Evolutionary conservation across 1,139 yeast genomes (phyloP), one percentile per base, ranked within the genome.

Genomic region (Hanseniaspora uvarum): DNA sequence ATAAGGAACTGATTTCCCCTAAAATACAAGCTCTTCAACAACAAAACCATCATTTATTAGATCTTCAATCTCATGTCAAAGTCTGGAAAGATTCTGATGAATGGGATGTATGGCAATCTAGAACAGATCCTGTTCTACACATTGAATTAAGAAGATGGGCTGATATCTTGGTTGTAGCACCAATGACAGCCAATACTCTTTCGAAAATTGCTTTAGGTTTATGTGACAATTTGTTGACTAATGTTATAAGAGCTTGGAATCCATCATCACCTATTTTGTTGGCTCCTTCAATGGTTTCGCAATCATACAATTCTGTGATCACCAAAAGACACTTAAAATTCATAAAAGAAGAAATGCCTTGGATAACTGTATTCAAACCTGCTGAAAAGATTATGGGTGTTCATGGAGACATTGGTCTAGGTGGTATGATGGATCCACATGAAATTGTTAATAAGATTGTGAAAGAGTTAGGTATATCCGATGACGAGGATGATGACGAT

Each of bases 261-360:
- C 94, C 95, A 1, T 79, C 79, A 56, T 80, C 81, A 56, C 96
- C 96, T 1, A 81, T 92, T 33, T 69, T 89, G 53, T 79, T 87
- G 44, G 98, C 97, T 0, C 98, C 98, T 3, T 96, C 97, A 0
- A 89, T 92, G 97, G 89, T 92, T 63, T 88, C 97, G 1, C 83
- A 86, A 63, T 89, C 92, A 94, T 92, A 88, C 69, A 87, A 92
- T 26, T 94, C 92, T 63, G 95, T 96, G 11, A 78, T 89, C 61
- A 92, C 98, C 0, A 83, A 86, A 60, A 83, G 83, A 61, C 98
- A 92, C 62, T 70, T 92, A 56, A 70, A 71, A 36, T 68, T 81
- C 36, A 70, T 92, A 45, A 70, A 69, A 33, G 81, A 80, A 54
- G 81, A 78, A 56, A 80, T 79, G 69, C 79, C 81, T 16, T 82